Percentiles rank a stretch among this genome's conserved stretches.
Conservation (phyloP, 495 filamentous ascomycete species). For the Hypoxylon crocopeplum region DNA sequence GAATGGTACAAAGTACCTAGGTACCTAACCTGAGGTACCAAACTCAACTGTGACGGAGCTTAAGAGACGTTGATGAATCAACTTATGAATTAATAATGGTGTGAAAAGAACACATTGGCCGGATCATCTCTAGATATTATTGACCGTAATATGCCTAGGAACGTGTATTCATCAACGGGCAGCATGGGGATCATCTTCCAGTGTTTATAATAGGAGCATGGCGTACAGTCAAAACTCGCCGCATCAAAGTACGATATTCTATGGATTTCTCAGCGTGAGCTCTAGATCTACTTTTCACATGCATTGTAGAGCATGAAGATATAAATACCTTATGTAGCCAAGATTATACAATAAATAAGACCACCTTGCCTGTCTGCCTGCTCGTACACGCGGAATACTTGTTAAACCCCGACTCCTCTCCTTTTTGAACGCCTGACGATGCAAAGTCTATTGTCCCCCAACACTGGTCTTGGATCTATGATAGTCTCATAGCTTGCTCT, state of each 20-base stretch:
- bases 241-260: neutral
- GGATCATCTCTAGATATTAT: too few species aligned
- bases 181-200: too few species aligned
- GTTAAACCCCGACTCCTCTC: constrained; percentile 11
- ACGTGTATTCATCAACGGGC: too few species aligned
- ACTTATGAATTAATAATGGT: too few species aligned
- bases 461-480: neutral
- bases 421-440: constrained; percentile 30
- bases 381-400: constrained; percentile 10
- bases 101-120: too few species aligned
- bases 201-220: too few species aligned
- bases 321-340: constrained; percentile 22
- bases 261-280: constrained; percentile 1
- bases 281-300: constrained; percentile 7
- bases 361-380: neutral
- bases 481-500: constrained; percentile 47
- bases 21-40: neutral
- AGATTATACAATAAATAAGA: constrained; percentile 15
- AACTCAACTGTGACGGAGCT: too few species aligned
- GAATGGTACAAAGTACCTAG: neutral
- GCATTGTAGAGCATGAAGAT: neutral
- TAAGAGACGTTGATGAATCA: too few species aligned
- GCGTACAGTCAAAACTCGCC: neutral
- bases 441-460: constrained; percentile 19
- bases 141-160: too few species aligned